These are phyloP conservation scores for Eutrema japonicum DNA, from an alignment of 345 rosid species.

Conservation along the genomic window DNA sequence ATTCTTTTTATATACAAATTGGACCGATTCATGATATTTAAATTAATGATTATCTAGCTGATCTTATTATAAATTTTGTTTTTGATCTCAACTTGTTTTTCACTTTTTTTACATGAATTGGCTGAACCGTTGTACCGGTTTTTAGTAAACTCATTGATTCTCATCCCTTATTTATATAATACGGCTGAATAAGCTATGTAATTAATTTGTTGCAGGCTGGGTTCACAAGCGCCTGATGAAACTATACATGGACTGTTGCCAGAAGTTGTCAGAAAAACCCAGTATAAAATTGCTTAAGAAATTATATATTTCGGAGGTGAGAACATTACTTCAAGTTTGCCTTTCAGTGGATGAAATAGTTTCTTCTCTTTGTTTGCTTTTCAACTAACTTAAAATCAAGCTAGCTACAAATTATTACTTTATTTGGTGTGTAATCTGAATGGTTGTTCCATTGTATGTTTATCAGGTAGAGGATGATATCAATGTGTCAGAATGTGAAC, in stretches of 20 bases:
- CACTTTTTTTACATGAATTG: constrained; percentile 6
- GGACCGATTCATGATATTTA: constrained; percentile 11
- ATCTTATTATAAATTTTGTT: background rate
- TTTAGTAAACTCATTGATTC: constrained; percentile 7
- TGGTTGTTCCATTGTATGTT: constrained; percentile 29
- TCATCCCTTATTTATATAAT: constrained; percentile 7
- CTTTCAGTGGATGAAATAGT: constrained; percentile 7
- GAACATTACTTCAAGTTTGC: constrained; percentile 15
- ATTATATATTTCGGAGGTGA: constrained; percentile 84
- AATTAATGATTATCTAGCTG: constrained; percentile 10
- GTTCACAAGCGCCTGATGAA: constrained; percentile 92
- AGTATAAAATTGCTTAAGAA: constrained; percentile 81
- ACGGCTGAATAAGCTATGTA: constrained; percentile 10
- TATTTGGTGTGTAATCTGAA: constrained; percentile 24
- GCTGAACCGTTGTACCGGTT: constrained; percentile 16
- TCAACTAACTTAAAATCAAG: constrained; percentile 26
- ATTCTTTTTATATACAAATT: constrained; percentile 26
- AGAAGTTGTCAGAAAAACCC: constrained; percentile 67
- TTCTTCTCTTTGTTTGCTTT: constrained; percentile 15
- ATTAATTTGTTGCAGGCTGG: constrained; percentile 68
- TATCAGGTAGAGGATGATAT: constrained; percentile 91
- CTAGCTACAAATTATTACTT: constrained; percentile 7
- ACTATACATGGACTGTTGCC: constrained; percentile 79
- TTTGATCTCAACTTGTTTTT: constrained; percentile 12
- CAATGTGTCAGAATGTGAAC: constrained; percentile 71